These are phyloP conservation scores for Aspergillus sergii DNA, from an alignment of 2,329 filamentous ascomycete genomes.

Conservation along the genomic window DNA sequence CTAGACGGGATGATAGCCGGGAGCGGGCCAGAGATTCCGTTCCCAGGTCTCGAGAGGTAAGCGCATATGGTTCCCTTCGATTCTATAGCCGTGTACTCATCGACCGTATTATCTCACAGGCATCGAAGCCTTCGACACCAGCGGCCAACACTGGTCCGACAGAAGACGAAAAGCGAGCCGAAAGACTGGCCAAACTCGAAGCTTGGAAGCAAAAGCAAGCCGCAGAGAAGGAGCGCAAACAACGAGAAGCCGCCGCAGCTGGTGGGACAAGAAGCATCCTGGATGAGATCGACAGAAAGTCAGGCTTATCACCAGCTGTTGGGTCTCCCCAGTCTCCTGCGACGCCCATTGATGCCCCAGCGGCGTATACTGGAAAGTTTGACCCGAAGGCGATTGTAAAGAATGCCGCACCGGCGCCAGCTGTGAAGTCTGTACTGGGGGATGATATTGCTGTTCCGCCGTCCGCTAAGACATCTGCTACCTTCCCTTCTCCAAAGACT, in stretches of 20 bases:
- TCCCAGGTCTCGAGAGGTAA: conserved; percentile 60
- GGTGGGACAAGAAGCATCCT: conserved; percentile 68
- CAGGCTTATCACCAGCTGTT: conserved; percentile 57
- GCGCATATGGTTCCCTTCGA: conserved; percentile 30
- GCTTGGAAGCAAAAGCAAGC: conserved; percentile 89
- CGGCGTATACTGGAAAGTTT: conserved; percentile 75
- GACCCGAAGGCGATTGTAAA: conserved; percentile 85
- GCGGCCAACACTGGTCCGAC: conserved; percentile 53
- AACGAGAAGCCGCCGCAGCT: conserved; percentile 65
- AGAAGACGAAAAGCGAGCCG: conserved; percentile 76
- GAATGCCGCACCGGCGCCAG: conserved; percentile 66
- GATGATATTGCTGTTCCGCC: conserved; percentile 57
- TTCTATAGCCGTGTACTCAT: neutral
- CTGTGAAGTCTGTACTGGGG: conserved; percentile 58
- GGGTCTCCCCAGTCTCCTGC: conserved; percentile 56
- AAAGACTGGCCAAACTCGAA: conserved; percentile 78
- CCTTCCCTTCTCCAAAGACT: conserved; percentile 40
- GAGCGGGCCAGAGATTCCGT: conserved; percentile 57
- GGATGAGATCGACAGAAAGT: conserved; percentile 73
- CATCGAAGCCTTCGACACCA: conserved; percentile 54
- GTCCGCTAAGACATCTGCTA: conserved; percentile 48
- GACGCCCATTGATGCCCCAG: conserved; percentile 53
- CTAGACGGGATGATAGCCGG: conserved; percentile 67
- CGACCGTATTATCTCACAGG: conserved; percentile 38
- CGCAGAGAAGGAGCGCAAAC: conserved; percentile 72